Base-by-base conservation (phyloP, 768 basidiomycete species). In the Tylopilus sp. region DNA sequence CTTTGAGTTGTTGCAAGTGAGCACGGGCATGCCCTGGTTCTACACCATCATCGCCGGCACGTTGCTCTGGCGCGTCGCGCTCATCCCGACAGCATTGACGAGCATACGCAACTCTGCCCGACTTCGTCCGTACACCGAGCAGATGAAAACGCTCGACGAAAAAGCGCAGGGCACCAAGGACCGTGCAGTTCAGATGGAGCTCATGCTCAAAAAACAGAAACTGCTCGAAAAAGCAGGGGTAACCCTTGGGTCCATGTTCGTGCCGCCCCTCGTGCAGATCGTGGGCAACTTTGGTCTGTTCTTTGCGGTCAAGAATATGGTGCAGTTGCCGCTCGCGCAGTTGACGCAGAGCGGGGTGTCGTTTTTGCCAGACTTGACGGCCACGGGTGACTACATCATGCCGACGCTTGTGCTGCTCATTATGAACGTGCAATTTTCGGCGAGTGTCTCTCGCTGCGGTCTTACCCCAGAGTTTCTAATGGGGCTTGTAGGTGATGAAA, bases 221-320 rank as follows among this genome's bases (percentile, higher is more conserved):
- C 68, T 93, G 30, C 83, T 88, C 64, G 67, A 75, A 51, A 77
- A 83, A 48, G 79, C 88, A 8, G 82, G 85, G 22, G 82, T 91
- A 42, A 81, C 76, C 57, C 76, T 88, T 50, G 55, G 71, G 13
- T 73, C 75, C 36, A 72, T 83, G 55, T 55, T 86, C n/a, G 45
- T 81, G 15, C 72, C 76, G 48, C 80, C 81, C 8, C 51, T 93
- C 48, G 59, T 86, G 1, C 93, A 95, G 68, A 64, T 92, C 20
- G 83, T 90, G 1, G 74, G 92, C 39, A 85, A 87, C 41, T 70
- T 97, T 28, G 83, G 85, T 13, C 71, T 91, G 72, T 98, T 98
- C 78, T 85, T 92, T 57, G 91, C 81, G 17, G 66, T 95, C 49
- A 82, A 82, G 69, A 73, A 72, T 42, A 78, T 98, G 74, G 84